These are phyloP conservation scores for Stachybotrys chartarum DNA, from an alignment of 2,329 filamentous ascomycete species.

Conservation along the genomic window DNA sequence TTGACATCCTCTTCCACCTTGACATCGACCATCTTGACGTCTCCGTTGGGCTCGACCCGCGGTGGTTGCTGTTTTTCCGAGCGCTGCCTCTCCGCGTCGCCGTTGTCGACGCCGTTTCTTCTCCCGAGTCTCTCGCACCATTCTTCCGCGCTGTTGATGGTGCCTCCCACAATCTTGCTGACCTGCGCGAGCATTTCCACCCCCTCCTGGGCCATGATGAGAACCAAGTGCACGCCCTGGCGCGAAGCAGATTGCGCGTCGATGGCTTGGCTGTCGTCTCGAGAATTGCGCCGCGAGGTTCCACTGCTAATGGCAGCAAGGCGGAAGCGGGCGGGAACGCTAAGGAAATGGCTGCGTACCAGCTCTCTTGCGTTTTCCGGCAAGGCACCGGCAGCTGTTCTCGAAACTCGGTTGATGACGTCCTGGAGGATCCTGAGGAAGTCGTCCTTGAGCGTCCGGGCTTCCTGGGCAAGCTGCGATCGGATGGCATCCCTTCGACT, in stretches of 20 bases:
- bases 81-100: slow-evolving; percentile 13
- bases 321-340: slow-evolving; percentile 75
- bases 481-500: slow-evolving; percentile 19
- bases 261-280: slow-evolving; percentile 18
- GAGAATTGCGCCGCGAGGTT: slow-evolving; percentile 9
- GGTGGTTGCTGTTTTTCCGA: slow-evolving; percentile 19
- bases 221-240: slow-evolving; percentile 65
- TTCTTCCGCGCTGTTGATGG: slow-evolving; percentile 80
- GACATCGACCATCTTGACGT: slow-evolving; percentile 19
- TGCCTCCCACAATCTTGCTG: slow-evolving; percentile 78
- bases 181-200: slow-evolving; percentile 94
- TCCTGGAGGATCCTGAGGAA: slow-evolving; percentile 73
- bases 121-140: slow-evolving; percentile 77
- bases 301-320: slow-evolving; percentile 49
- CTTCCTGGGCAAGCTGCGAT: slow-evolving; percentile 48
- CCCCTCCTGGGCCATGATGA: slow-evolving; percentile 83
- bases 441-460: slow-evolving; percentile 61
- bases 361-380: slow-evolving; percentile 81
- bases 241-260: slow-evolving; percentile 28
- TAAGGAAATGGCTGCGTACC: slow-evolving; percentile 77
- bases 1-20: not conserved
- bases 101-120: slow-evolving; percentile 10
- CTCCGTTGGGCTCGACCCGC: slow-evolving; percentile 16
- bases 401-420: slow-evolving; percentile 78
- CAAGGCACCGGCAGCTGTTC: slow-evolving; percentile 83